Evolutionary conservation across 495 filamentous ascomycete species (phyloP).

Genomic region (Melanomma pulvis-pyrius): DNA sequence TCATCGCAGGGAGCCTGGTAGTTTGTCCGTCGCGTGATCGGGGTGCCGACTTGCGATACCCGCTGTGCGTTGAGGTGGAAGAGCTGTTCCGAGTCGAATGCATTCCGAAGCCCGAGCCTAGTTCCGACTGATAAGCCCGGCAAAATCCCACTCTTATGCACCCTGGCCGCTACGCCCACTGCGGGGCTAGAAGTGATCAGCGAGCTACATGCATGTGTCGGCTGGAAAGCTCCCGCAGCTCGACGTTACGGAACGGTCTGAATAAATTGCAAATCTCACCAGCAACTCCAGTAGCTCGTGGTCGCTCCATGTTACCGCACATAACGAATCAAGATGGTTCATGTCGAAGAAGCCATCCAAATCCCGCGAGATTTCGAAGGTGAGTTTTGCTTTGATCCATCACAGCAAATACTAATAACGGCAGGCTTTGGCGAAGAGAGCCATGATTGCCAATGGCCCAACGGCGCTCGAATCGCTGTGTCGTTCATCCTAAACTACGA

Average conservation of each 20-base stretch:
- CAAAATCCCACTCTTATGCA: neutral
- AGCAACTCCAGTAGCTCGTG: no score
- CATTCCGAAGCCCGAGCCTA: neutral
- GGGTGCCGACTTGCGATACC: no score
- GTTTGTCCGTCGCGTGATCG: no score
- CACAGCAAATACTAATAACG: no score
- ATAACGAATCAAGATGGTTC: slow-evolving; percentile 33
- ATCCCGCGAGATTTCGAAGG: slow-evolving; percentile 43
- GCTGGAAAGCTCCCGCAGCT: slow-evolving; percentile 1
- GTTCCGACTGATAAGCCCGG: slow-evolving; percentile 11
- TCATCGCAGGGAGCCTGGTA: no score
- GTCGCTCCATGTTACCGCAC: no score
- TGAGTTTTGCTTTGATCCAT: neutral
- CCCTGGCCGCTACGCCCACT: slow-evolving; percentile 1
- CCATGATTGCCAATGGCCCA: slow-evolving; percentile 41
- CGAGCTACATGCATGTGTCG: neutral
- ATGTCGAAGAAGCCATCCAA: slow-evolving; percentile 36
- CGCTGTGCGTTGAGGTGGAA: no score
- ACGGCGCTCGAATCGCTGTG: slow-evolving; percentile 41
- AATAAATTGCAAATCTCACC: no score
- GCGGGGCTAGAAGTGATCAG: neutral
- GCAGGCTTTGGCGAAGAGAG: slow-evolving; percentile 37
- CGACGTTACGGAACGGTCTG: neutral
- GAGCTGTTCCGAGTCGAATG: neutral
- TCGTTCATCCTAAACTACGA: slow-evolving; percentile 46